These are phyloP conservation scores for Exophiala dermatitidis DNA, from an alignment of 2,329 filamentous ascomycete species.

Conservation along the genomic window DNA sequence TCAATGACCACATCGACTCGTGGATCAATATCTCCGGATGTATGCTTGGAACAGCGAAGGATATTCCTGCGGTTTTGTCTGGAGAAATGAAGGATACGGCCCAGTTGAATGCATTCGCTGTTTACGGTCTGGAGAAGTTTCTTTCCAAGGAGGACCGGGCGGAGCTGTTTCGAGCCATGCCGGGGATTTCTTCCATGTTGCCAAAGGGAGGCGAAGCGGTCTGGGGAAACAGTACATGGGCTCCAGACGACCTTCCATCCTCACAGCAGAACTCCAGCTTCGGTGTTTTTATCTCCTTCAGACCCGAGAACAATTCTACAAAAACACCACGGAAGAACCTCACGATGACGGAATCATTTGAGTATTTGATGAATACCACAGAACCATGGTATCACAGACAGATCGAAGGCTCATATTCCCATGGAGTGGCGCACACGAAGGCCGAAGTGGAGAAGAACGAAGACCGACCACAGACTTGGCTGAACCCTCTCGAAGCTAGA, in stretches of 20 bases:
- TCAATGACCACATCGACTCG: slow-evolving; percentile 78
- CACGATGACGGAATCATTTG: slow-evolving; percentile 68
- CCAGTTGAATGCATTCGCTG: slow-evolving; percentile 90
- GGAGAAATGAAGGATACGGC: slow-evolving; percentile 98
- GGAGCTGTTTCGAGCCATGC: slow-evolving; percentile 94
- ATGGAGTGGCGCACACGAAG: slow-evolving; percentile 73
- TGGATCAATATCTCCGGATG: slow-evolving; percentile 99
- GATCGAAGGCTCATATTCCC: slow-evolving; percentile 70
- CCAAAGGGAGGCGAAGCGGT: slow-evolving; percentile 87
- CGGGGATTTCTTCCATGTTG: slow-evolving; percentile 91
- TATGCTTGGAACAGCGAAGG: slow-evolving; percentile 93
- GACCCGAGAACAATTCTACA: slow-evolving; percentile 52
- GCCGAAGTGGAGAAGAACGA: slow-evolving; percentile 78
- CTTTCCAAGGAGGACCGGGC: slow-evolving; percentile 82
- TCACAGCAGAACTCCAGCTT: slow-evolving; percentile 50
- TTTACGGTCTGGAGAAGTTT: slow-evolving; percentile 95
- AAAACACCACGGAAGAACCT: slow-evolving; percentile 56
- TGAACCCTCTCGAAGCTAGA: slow-evolving; percentile 89
- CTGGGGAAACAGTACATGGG: slow-evolving; percentile 86
- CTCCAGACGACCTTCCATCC: slow-evolving; percentile 78
- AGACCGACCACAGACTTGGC: slow-evolving; percentile 73
- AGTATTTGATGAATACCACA: slow-evolving; percentile 68
- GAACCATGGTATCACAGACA: slow-evolving; percentile 80
- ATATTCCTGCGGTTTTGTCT: slow-evolving; percentile 78
- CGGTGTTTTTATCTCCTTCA: slow-evolving; percentile 81